A percentile compares a stretch with the other conserved stretches of the same genome.
These are phyloP conservation scores for Podaxis sp. DNA, from an alignment of 768 basidiomycete species.

Conservation along the genomic window DNA sequence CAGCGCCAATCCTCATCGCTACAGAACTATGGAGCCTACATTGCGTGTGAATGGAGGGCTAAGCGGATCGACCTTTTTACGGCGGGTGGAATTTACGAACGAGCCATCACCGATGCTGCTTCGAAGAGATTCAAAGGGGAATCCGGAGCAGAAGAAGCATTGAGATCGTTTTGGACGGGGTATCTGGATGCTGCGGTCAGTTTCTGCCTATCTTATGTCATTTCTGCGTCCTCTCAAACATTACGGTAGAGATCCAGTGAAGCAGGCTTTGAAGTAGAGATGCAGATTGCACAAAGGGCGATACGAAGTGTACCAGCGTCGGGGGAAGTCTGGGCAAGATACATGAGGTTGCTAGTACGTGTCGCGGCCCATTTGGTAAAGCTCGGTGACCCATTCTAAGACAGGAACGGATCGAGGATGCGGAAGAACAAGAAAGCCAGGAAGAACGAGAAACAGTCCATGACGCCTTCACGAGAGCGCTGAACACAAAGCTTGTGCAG, in stretches of 20 bases:
- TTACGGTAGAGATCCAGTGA: slow-evolving; percentile 44
- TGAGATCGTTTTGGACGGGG: slow-evolving; percentile 70
- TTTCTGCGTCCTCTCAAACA: background rate
- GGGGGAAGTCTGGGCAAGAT: slow-evolving; percentile 78
- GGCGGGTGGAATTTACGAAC: slow-evolving; percentile 62
- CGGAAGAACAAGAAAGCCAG: slow-evolving; percentile 43
- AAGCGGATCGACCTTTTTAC: slow-evolving; percentile 59
- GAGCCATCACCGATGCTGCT: slow-evolving; percentile 73
- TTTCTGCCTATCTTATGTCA: background rate
- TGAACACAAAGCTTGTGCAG: slow-evolving; percentile 53
- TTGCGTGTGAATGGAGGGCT: slow-evolving; percentile 58
- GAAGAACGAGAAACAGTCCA: slow-evolving; percentile 30
- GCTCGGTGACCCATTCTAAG: background rate
- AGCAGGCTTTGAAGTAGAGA: slow-evolving; percentile 39
- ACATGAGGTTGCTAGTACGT: slow-evolving; percentile 68
- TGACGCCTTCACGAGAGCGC: slow-evolving; percentile 61
- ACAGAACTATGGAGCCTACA: slow-evolving; percentile 61
- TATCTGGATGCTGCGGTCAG: slow-evolving; percentile 72
- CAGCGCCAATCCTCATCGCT: slow-evolving; percentile 42
- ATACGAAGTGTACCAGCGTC: slow-evolving; percentile 71
- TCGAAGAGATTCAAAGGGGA: slow-evolving; percentile 55
- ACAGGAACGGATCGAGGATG: slow-evolving; percentile 6
- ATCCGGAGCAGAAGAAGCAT: slow-evolving; percentile 50
- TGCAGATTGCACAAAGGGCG: slow-evolving; percentile 51
- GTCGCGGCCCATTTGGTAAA: background rate